phyloP scores from a whole-genome alignment of 768 basidiomycete genomes.

The Leccinum variicolor region DNA sequence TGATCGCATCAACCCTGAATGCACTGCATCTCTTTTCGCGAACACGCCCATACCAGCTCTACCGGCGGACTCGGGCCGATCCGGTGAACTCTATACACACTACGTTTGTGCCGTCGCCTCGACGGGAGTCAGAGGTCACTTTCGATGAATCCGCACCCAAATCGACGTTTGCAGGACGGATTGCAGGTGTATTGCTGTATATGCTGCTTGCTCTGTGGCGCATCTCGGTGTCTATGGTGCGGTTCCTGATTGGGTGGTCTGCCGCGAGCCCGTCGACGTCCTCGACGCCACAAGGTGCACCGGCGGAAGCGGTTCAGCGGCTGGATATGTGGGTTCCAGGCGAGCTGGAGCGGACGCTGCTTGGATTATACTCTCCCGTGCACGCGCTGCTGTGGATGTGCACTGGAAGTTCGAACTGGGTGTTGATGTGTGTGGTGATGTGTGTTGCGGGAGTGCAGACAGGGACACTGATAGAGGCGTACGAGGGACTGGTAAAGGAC shows the following conservation, averaged over 20 bases:
- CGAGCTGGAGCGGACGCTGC: conserved; percentile 64
- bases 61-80: conserved; percentile 47
- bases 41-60: conserved; percentile 65
- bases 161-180: conserved; percentile 44
- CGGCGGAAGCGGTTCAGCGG: conserved; percentile 61
- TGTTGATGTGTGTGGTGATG: conserved; percentile 69
- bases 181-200: conserved; percentile 27
- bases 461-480: conserved; percentile 35
- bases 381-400: conserved; percentile 74
- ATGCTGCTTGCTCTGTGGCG: conserved; percentile 45
- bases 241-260: conserved; percentile 64
- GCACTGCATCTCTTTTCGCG: conserved; percentile 67
- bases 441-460: conserved; percentile 63
- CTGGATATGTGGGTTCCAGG: conserved; percentile 78
- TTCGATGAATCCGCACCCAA: conserved; percentile 38
- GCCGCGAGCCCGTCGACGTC: conserved; percentile 38
- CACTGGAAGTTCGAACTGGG: conserved; percentile 71
- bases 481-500: conserved; percentile 69
- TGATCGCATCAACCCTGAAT: conserved; percentile 55
- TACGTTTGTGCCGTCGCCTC: conserved; percentile 54
- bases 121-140: conserved; percentile 12
- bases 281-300: conserved; percentile 34
- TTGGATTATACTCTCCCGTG: conserved; percentile 75
- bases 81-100: conserved; percentile 70
- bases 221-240: conserved; percentile 52